These are phyloP conservation scores for Podaxis mareebaensis DNA, from an alignment of 768 basidiomycete genomes.

Conservation along the genomic window DNA sequence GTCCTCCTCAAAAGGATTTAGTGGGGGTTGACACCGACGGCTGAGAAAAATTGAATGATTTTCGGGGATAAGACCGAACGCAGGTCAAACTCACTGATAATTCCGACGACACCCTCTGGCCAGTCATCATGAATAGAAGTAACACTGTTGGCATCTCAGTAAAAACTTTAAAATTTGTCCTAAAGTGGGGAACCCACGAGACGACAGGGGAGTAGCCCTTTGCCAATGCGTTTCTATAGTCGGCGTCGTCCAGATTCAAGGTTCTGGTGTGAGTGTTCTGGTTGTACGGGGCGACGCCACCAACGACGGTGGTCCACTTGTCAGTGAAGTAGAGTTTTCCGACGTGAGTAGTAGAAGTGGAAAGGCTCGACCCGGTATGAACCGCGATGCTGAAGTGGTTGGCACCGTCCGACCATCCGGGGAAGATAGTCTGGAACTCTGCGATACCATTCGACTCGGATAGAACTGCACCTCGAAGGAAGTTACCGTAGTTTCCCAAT, in stretches of 20 bases:
- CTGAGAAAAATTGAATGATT: slow-evolving; percentile 11
- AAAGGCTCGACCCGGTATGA: slow-evolving; percentile 27
- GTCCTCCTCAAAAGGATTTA: too few species aligned
- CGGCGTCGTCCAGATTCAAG: slow-evolving; percentile 31
- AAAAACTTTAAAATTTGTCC: too few species aligned
- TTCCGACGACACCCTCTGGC: slow-evolving; percentile 13
- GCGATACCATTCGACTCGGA: slow-evolving; percentile 37
- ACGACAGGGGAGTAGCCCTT: slow-evolving; percentile 29
- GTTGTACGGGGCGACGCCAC: slow-evolving; percentile 29
- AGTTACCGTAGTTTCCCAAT: slow-evolving; percentile 33
- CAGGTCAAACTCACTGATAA: slow-evolving; percentile 19
- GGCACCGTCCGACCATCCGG: slow-evolving; percentile 34
- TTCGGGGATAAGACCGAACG: slow-evolving; percentile 24
- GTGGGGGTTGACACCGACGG: slow-evolving; percentile 28
- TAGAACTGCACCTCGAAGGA: slow-evolving; percentile 35
- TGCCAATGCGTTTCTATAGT: slow-evolving; percentile 24
- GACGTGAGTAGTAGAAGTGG: slow-evolving; percentile 29
- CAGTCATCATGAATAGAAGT: slow-evolving; percentile 14
- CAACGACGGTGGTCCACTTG: slow-evolving; percentile 32
- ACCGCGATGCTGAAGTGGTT: slow-evolving; percentile 39
- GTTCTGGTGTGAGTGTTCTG: slow-evolving; percentile 28
- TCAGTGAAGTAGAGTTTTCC: slow-evolving; percentile 44
- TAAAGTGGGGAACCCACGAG: slow-evolving; percentile 20
- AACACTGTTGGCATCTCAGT: not conserved
- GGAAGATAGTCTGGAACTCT: slow-evolving; percentile 38